Percentiles rank a stretch among this genome's conserved stretches.
phyloP scores from a whole-genome alignment of 139 green algal species.

The Picochlorum sp. region DNA sequence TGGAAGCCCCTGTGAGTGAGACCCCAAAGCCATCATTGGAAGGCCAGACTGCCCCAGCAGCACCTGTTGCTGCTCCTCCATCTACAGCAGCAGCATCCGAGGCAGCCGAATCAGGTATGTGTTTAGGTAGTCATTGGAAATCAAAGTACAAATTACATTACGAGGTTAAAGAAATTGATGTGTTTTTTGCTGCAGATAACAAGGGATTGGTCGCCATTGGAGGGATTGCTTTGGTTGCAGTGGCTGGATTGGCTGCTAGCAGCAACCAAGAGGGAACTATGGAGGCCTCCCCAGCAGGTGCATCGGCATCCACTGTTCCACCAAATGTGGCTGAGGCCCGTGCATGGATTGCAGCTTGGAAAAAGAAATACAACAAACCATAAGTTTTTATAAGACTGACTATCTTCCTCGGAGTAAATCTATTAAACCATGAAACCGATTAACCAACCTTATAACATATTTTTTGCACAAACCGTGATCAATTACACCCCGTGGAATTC shows the following conservation, averaged over 20 bases:
- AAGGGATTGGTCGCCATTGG: slow-evolving; percentile 10
- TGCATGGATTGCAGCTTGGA: slow-evolving; percentile 35
- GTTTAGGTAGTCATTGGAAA: neutral
- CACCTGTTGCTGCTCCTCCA: neutral
- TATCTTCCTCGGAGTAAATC: no score
- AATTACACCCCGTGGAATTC: no score
- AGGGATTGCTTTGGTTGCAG: slow-evolving; percentile 4
- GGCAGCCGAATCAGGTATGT: neutral
- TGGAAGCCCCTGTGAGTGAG: neutral
- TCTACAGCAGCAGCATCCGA: neutral
- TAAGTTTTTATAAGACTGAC: no score
- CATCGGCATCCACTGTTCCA: slow-evolving; percentile 6
- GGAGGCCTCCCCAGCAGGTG: neutral
- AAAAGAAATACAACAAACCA: slow-evolving; percentile 18
- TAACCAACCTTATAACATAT: no score
- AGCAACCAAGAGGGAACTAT: neutral
- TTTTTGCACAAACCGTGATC: no score
- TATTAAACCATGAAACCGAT: no score
- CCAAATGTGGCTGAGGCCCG: slow-evolving; percentile 35
- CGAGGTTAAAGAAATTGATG: neutral
- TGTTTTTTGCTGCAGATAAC: slow-evolving; percentile 8
- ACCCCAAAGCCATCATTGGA: neutral
- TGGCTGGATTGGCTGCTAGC: slow-evolving; percentile 4
- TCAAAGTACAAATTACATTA: neutral
- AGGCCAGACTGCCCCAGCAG: neutral